Conservation (phyloP, 768 basidiomycete genomes). For the Dioszegia crocea region DNA sequence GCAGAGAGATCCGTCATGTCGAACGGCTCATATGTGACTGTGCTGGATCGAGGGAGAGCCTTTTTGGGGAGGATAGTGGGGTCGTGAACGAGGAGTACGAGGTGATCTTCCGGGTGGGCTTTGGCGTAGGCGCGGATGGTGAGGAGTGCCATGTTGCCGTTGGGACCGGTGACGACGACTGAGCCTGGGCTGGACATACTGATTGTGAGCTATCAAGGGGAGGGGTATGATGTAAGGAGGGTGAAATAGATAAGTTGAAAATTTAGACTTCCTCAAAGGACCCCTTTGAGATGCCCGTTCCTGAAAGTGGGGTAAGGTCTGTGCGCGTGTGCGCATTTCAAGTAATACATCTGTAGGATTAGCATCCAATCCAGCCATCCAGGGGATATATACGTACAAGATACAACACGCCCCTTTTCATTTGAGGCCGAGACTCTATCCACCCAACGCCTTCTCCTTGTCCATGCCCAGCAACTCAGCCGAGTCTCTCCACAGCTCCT, state of each 20-base stretch:
- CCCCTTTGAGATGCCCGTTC: too few relatives aligned
- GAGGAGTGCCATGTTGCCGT: background rate
- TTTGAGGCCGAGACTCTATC: too few relatives aligned
- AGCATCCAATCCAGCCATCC: too few relatives aligned
- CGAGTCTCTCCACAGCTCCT: background rate
- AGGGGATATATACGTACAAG: too few relatives aligned
- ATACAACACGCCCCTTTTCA: too few relatives aligned
- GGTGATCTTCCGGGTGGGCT: conserved; percentile 1
- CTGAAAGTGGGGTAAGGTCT: too few relatives aligned
- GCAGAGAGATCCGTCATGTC: background rate
- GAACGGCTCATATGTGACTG: background rate
- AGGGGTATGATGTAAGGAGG: background rate
- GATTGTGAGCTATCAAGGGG: background rate
- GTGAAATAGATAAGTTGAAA: too few relatives aligned
- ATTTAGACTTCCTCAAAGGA: too few relatives aligned
- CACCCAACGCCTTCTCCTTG: background rate
- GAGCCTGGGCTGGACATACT: background rate
- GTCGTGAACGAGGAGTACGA: conserved; percentile 2
- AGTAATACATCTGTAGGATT: too few relatives aligned
- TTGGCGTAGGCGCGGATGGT: background rate
- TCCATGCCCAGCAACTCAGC: background rate
- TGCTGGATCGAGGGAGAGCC: background rate
- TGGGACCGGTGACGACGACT: conserved; percentile 3
- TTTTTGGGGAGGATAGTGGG: background rate
- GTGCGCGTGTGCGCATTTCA: too few relatives aligned